phyloP scores from a whole-genome alignment of 768 basidiomycete genomes.

The Hericium alpestre region DNA sequence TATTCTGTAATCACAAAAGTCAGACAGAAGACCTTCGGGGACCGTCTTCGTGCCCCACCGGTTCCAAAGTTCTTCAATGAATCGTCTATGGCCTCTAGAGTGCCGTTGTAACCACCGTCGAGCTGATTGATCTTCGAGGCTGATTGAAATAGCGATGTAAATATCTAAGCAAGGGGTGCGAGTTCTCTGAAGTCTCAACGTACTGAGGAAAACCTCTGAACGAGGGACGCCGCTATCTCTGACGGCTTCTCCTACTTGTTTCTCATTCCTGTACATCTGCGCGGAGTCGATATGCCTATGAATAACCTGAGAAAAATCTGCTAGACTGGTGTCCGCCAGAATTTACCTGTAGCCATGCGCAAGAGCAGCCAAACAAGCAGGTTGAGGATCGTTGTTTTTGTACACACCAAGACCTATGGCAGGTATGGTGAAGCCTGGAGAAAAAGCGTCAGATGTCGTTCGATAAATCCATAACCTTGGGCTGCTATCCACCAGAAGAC shows the following conservation, averaged over 20 bases:
- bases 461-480: no score
- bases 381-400: slow-evolving; percentile 45
- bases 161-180: neutral
- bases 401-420: slow-evolving; percentile 62
- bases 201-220: slow-evolving; percentile 64
- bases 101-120: slow-evolving; percentile 4
- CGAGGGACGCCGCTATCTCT: slow-evolving; percentile 44
- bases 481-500: neutral
- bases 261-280: slow-evolving; percentile 58
- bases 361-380: slow-evolving; percentile 52
- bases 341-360: no score
- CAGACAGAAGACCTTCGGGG: neutral
- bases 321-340: slow-evolving; percentile 52
- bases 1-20: slow-evolving; percentile 31
- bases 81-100: slow-evolving; percentile 1
- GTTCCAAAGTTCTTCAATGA: slow-evolving; percentile 3
- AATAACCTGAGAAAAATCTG: neutral
- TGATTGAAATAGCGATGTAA: neutral
- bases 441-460: neutral
- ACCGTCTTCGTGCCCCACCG: neutral
- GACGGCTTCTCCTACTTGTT: slow-evolving; percentile 48
- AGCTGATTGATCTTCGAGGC: slow-evolving; percentile 12
- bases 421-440: slow-evolving; percentile 47
- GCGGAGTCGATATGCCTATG: slow-evolving; percentile 66
- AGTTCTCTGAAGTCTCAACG: slow-evolving; percentile 14